Evolutionary conservation across 1,139 yeast genomes (phyloP).

Genomic region (Suhomyces guaymorum): DNA sequence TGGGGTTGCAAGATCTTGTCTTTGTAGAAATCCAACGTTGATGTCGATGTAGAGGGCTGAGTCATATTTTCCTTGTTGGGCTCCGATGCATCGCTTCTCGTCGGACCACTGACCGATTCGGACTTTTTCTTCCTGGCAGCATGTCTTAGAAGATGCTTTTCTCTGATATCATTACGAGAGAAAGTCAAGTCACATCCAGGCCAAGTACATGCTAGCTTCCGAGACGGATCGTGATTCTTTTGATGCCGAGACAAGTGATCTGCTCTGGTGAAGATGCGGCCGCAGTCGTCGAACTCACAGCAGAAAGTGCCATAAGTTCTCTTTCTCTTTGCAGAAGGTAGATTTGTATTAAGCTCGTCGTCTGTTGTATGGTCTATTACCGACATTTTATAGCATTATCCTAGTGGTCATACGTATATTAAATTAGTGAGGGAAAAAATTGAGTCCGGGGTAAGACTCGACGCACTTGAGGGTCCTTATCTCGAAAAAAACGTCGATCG

Average conservation of each 20-base stretch:
- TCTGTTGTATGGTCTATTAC: too few species aligned
- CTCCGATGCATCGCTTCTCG: neutral
- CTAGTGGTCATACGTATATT: too few species aligned
- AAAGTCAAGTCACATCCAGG: constrained; percentile 37
- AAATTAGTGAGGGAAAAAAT: too few species aligned
- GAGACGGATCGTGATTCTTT: constrained; percentile 38
- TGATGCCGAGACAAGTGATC: constrained; percentile 46
- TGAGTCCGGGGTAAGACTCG: too few species aligned
- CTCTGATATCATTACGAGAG: constrained; percentile 39
- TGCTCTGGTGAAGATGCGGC: constrained; percentile 37
- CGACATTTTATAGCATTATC: too few species aligned
- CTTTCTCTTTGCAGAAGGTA: constrained; percentile 12
- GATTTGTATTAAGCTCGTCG: neutral
- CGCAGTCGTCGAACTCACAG: constrained; percentile 25
- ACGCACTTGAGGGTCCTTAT: too few species aligned
- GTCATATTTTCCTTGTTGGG: neutral
- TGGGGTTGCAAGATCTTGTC: too few species aligned
- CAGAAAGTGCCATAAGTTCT: constrained; percentile 21
- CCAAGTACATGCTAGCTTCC: constrained; percentile 30
- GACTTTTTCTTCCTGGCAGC: constrained; percentile 7
- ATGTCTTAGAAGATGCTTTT: constrained; percentile 39
- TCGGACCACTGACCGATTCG: too few species aligned
- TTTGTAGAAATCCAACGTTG: too few species aligned
- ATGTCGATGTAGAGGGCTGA: too few species aligned
- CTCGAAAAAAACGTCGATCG: too few species aligned